Base-by-base conservation (phyloP, 2,329 filamentous ascomycete genomes). In the Calonectria henricotiae region DNA sequence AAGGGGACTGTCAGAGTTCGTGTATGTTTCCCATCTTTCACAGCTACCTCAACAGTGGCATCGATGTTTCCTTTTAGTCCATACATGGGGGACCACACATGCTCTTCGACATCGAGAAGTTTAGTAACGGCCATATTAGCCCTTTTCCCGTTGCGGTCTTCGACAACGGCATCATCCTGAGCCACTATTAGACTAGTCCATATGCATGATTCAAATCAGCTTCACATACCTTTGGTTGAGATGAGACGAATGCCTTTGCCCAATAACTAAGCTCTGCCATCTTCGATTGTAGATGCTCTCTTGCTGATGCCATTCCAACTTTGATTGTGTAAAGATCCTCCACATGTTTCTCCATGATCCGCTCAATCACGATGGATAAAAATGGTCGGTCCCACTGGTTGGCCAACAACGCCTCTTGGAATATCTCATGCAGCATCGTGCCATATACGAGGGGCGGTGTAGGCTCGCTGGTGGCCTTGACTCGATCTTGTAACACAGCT, bases 11-110 rank as follows among this genome's bases (percentile, higher is more conserved):
- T 95, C 72, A 98, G 85, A 5, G 89, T 93, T 71, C 90, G 90
- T 55, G 86, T 83, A 35, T 89, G 86, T n/a, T 88, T 85, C 30
- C 90, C 89, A 67, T 97, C 93, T 66, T 89, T 86, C 86, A 98
- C 93, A 0, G 89, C 90, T 17, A 96, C 93, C 83, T 99, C 94
- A 1, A 99, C 93, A 0, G 96, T 98, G 32, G 96, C 96, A 83
- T 99, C 96, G 70, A 99, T 96, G 76, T 98, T 99, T 35, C 96
- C 96, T 81, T 99, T 99, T 17, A 99, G 86, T 0, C 96, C 96
- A 80, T 97, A 99, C 90, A 95, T 96, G 0, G 96, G 96, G 7
- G 96, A 98, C 96, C 96, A 99, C 32, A 99, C 91, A 79, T 98
- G 96, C 81, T 99, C 96, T 80, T 99, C 96, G 11, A 99, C 94